Conservation (phyloP, 495 filamentous ascomycete genomes). For the Letharia lupina region DNA sequence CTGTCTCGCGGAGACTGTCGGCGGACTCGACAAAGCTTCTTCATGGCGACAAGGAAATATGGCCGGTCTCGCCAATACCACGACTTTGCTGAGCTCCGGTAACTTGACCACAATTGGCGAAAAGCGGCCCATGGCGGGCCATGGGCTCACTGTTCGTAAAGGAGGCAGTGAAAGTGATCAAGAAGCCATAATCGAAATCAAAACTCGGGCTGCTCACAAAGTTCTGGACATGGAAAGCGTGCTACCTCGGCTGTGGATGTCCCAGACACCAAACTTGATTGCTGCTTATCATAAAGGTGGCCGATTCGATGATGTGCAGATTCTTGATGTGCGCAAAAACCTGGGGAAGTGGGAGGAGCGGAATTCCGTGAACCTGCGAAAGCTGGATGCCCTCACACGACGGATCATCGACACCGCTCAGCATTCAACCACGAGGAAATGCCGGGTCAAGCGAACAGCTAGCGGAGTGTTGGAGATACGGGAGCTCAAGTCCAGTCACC, state of each 20-base stretch:
- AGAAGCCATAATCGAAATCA: slow-evolving; percentile 52
- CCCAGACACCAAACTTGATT: slow-evolving; percentile 54
- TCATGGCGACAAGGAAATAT: background rate
- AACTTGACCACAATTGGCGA: background rate
- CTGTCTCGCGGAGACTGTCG: slow-evolving; percentile 31
- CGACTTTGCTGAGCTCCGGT: background rate
- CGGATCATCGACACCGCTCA: slow-evolving; percentile 39
- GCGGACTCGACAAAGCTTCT: background rate
- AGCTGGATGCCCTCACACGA: slow-evolving; percentile 37
- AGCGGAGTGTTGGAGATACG: background rate
- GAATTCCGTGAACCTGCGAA: slow-evolving; percentile 33
- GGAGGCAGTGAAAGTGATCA: background rate
- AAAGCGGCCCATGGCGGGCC: background rate
- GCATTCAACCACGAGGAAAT: background rate
- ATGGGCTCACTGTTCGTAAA: background rate
- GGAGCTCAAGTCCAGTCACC: background rate
- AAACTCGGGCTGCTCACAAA: slow-evolving; percentile 45
- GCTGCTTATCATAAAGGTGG: slow-evolving; percentile 50
- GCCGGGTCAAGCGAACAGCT: background rate
- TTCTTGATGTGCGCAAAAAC: slow-evolving; percentile 37
- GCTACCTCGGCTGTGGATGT: slow-evolving; percentile 50
- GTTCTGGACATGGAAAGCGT: slow-evolving; percentile 38
- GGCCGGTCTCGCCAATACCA: background rate
- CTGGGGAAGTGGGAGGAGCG: slow-evolving; percentile 46
- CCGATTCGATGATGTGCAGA: slow-evolving; percentile 44